Evolutionary conservation across 2,329 filamentous ascomycete genomes (phyloP).

Genomic region (Penicillium sp.): DNA sequence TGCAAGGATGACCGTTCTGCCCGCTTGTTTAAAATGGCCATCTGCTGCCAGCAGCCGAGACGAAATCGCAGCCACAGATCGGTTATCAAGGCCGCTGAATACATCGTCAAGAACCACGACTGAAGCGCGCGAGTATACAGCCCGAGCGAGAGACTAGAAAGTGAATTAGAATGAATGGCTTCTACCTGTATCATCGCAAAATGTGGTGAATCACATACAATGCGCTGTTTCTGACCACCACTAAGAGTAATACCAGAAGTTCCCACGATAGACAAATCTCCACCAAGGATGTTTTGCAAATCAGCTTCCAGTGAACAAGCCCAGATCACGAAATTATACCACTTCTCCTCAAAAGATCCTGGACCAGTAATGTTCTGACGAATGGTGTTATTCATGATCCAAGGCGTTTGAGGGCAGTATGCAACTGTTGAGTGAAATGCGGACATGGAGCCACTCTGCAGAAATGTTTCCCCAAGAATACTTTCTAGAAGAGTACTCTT

Average conservation of each 20-base stretch:
- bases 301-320: slow-evolving; percentile 34
- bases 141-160: slow-evolving; percentile 43
- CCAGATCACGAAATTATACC: slow-evolving; percentile 34
- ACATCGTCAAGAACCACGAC: slow-evolving; percentile 52
- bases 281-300: slow-evolving; percentile 30
- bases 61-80: slow-evolving; percentile 46
- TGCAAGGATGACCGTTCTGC: slow-evolving; percentile 36
- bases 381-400: slow-evolving; percentile 26
- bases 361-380: slow-evolving; percentile 31
- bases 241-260: slow-evolving; percentile 50
- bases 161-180: not conserved
- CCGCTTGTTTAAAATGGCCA: slow-evolving; percentile 42
- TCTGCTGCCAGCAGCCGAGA: slow-evolving; percentile 44
- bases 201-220: slow-evolving; percentile 26
- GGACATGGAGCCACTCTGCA: slow-evolving; percentile 9
- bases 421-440: slow-evolving; percentile 11
- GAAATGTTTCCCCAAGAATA: slow-evolving; percentile 15
- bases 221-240: slow-evolving; percentile 52
- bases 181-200: not conserved
- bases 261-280: slow-evolving; percentile 44
- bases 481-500: slow-evolving; percentile 25
- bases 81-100: slow-evolving; percentile 51
- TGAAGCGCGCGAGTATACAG: slow-evolving; percentile 47
- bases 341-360: slow-evolving; percentile 28
- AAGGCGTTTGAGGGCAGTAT: slow-evolving; percentile 29